phyloP scores from a whole-genome alignment of 2,329 filamentous ascomycete species.

The Paecilomyces sp. region DNA sequence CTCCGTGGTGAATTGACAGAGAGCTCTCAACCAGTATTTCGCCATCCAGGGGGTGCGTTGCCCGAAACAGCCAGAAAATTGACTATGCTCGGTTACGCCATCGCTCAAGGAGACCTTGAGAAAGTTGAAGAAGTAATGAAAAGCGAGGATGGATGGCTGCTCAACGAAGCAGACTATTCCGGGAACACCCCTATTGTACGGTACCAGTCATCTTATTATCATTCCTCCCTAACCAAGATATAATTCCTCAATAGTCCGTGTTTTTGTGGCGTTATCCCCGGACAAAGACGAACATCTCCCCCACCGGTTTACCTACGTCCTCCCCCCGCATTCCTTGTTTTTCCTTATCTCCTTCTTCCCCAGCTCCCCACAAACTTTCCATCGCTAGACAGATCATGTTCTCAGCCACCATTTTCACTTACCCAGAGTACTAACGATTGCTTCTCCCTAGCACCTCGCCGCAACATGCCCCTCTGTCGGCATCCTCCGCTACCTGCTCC shows the following conservation, averaged over 20 bases:
- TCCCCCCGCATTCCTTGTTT: not conserved
- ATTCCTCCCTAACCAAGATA: not conserved
- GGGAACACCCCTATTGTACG: constrained; percentile 60
- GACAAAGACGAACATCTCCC: not conserved
- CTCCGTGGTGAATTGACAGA: constrained; percentile 83
- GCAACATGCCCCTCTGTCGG: constrained; percentile 49
- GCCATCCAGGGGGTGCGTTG: constrained; percentile 59
- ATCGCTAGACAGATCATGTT: too few relatives aligned
- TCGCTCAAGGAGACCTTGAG: constrained; percentile 61
- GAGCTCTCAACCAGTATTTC: constrained; percentile 63
- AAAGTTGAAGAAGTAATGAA: constrained; percentile 62
- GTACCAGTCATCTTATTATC: not conserved
- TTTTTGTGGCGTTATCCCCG: not conserved
- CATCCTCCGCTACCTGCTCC: constrained; percentile 50
- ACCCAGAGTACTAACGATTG: constrained; percentile 1
- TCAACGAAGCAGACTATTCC: constrained; percentile 72
- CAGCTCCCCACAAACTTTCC: not conserved
- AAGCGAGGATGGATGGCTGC: constrained; percentile 57
- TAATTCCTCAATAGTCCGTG: not conserved
- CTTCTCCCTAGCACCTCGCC: constrained; percentile 45
- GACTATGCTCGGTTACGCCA: constrained; percentile 71
- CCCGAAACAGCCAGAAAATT: constrained; percentile 58
- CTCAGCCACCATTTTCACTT: not conserved
- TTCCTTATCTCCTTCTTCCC: not conserved
- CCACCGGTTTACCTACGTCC: not conserved